phyloP scores from a whole-genome alignment of 2,329 filamentous ascomycete genomes.

The Chrysosporium queenslandicum region DNA sequence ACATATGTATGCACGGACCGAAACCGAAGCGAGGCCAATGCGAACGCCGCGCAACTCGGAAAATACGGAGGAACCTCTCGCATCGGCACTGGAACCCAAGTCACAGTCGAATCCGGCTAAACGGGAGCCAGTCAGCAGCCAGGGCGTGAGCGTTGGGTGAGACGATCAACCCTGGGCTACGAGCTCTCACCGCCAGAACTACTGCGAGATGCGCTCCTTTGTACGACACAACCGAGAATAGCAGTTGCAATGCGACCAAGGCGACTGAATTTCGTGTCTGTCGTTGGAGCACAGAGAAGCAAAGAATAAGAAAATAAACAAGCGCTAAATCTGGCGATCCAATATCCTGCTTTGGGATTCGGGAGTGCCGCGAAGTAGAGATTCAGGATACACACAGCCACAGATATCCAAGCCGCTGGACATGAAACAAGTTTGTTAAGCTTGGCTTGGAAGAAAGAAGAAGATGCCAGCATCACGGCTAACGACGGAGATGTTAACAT shows the following conservation, averaged over 20 bases:
- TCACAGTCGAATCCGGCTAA: background rate
- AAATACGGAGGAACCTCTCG: background rate
- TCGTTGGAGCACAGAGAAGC: background rate
- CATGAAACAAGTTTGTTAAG: background rate
- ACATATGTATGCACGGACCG: background rate
- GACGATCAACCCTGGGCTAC: background rate
- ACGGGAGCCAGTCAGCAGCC: slow-evolving; percentile 2
- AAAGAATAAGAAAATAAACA: background rate
- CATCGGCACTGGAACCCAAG: background rate
- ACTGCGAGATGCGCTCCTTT: background rate
- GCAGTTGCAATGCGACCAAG: background rate
- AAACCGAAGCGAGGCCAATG: background rate
- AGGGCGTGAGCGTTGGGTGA: background rate
- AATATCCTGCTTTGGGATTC: background rate
- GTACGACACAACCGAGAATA: slow-evolving; percentile 2
- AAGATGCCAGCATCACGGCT: no score
- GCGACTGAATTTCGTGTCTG: background rate
- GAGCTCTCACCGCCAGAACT: slow-evolving; percentile 7
- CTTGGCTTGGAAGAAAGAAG: background rate
- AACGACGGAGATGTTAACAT: no score
- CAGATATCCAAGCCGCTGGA: background rate
- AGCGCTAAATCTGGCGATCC: background rate
- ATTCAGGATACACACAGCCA: background rate
- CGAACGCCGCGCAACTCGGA: background rate
- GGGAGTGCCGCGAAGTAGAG: background rate